Evolutionary conservation across 208 protist species (phyloP).

Genomic region (Trypanosoma vivax): DNA sequence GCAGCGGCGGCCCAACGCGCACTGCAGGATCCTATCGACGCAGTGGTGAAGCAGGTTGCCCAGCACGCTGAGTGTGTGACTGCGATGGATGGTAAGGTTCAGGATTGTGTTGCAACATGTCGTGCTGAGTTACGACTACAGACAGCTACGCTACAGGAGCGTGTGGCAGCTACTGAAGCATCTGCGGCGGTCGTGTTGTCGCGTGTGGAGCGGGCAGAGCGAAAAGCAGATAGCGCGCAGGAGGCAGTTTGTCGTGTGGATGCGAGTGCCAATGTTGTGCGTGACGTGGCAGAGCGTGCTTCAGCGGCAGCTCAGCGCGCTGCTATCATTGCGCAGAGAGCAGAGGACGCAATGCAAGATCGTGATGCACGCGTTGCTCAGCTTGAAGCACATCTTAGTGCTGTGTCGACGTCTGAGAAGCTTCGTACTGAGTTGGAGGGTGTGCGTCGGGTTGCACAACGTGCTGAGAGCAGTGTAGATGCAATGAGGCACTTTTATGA

Average conservation of each 20-base stretch:
- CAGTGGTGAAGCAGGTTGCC: slow-evolving; percentile 26
- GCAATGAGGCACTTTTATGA: slow-evolving; percentile 37
- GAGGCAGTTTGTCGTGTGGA: slow-evolving; percentile 37
- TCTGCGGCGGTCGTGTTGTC: slow-evolving; percentile 34
- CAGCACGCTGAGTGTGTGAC: slow-evolving; percentile 26
- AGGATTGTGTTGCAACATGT: slow-evolving; percentile 35
- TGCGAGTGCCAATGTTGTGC: slow-evolving; percentile 21
- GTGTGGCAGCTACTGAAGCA: slow-evolving; percentile 64
- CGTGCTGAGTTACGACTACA: slow-evolving; percentile 50
- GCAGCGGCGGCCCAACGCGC: slow-evolving; percentile 31
- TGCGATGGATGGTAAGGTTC: slow-evolving; percentile 39
- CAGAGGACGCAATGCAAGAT: slow-evolving; percentile 54
- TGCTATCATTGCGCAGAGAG: slow-evolving; percentile 35
- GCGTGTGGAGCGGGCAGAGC: slow-evolving; percentile 60
- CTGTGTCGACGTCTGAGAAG: slow-evolving; percentile 40
- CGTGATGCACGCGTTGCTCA: slow-evolving; percentile 51
- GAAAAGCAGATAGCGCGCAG: slow-evolving; percentile 53
- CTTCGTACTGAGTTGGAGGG: slow-evolving; percentile 61
- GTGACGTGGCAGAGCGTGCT: slow-evolving; percentile 26
- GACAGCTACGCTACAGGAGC: slow-evolving; percentile 37
- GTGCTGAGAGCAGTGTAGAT: slow-evolving; percentile 59
- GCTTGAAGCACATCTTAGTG: slow-evolving; percentile 53
- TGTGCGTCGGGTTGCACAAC: slow-evolving; percentile 37
- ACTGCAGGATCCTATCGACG: slow-evolving; percentile 37
- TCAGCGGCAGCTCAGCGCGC: slow-evolving; percentile 27